A percentile compares a stretch with the other conserved stretches of the same genome.
Conservation (phyloP, 495 filamentous ascomycete species). For the Lepidopterella palustris region DNA sequence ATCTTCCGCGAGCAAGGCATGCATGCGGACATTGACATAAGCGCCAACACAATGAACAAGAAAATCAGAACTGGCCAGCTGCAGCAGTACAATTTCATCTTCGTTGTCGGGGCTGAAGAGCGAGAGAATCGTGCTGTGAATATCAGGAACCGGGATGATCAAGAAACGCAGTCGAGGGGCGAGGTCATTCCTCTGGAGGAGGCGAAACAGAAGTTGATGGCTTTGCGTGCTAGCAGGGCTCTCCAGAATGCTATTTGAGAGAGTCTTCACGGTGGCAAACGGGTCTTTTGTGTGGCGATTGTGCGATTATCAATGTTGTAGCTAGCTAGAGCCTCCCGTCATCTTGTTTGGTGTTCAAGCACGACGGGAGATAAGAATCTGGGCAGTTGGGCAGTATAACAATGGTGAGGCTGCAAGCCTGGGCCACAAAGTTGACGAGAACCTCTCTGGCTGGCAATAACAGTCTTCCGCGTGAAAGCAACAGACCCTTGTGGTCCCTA, state of each 20-base stretch:
- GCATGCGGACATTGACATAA: constrained; percentile 80
- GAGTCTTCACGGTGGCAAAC: too few species aligned
- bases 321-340: not conserved
- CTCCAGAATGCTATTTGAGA: not conserved
- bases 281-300: too few species aligned
- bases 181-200: constrained; percentile 69
- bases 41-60: constrained; percentile 90
- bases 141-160: constrained; percentile 84
- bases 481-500: too few species aligned
- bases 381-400: too few species aligned
- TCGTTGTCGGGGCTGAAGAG: constrained; percentile 82
- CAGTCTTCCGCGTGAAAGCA: too few species aligned
- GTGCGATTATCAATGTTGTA: too few species aligned
- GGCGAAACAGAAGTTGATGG: constrained; percentile 63
- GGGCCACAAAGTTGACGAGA: too few species aligned
- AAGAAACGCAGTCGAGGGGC: constrained; percentile 68
- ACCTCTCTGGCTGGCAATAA: too few species aligned
- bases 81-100: constrained; percentile 86
- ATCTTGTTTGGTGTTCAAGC: too few species aligned
- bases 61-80: constrained; percentile 88
- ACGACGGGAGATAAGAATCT: too few species aligned
- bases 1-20: constrained; percentile 55
- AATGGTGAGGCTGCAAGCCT: too few species aligned
- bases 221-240: constrained; percentile 50
- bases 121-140: constrained; percentile 72